phyloP scores from a whole-genome alignment of 2,329 filamentous ascomycete species.

The Clonostachys solani region DNA sequence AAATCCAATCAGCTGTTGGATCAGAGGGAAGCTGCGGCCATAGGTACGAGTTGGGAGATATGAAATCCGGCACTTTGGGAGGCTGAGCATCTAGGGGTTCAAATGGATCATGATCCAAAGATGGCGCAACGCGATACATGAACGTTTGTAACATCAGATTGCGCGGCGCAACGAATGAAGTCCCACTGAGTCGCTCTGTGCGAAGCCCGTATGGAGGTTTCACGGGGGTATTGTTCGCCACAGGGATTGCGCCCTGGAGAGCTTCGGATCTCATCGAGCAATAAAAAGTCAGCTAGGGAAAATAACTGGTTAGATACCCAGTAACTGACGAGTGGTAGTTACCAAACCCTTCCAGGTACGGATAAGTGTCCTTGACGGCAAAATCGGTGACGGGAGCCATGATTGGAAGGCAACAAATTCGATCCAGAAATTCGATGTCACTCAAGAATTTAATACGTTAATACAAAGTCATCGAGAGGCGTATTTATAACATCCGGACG shows the following conservation, averaged over 20 bases:
- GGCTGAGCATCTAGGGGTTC: neutral
- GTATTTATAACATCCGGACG: too few species aligned
- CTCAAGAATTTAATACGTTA: too few species aligned
- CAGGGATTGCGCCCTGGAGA: neutral
- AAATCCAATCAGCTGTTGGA: slow-evolving; percentile 38
- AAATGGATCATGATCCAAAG: neutral
- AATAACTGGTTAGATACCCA: neutral
- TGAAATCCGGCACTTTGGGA: neutral
- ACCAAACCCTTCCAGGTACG: slow-evolving; percentile 75
- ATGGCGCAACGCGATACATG: neutral
- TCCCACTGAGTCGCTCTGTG: neutral
- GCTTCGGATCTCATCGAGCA: neutral
- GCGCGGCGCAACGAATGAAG: neutral
- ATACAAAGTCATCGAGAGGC: too few species aligned
- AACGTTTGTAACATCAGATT: neutral
- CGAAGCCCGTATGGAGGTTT: neutral
- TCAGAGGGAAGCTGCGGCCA: neutral
- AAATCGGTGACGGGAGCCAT: slow-evolving; percentile 48
- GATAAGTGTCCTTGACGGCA: slow-evolving; percentile 53
- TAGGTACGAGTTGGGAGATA: neutral
- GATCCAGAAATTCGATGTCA: too few species aligned
- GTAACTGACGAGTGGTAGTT: slow-evolving; percentile 64
- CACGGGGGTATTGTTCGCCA: neutral
- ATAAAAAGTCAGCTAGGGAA: neutral
- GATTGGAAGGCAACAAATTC: neutral